Evolutionary conservation across 768 basidiomycete genomes (phyloP), one percentile per base, ranked within the genome.

Genomic region (Naganishia onofrii): DNA sequence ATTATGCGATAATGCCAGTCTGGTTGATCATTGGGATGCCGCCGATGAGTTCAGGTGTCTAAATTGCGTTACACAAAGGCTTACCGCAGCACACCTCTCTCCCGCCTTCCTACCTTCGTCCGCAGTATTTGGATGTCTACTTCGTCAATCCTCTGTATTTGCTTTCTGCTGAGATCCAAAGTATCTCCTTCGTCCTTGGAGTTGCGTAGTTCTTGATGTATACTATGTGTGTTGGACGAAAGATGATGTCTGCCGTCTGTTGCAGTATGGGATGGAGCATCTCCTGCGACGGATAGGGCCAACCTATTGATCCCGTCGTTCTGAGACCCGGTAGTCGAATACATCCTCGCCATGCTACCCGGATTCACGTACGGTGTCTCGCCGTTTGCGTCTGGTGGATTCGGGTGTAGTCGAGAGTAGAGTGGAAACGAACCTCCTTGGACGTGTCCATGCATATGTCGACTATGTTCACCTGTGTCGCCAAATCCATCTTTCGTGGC

Each of bases 1-100:
- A 80, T 99, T 99, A 79, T 90, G 86, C 19, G 89, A 88, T 31
- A 99, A 83, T 10, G 96, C 89, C 71, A 99, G 87, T 77, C 93
- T 96, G 71, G 23, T 15, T 52, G 36, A 19, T 65, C 56, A 28
- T 13, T 29, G 54, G 52, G 48, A 55, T 2, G 44, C n/a, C 21
- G 21, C 34, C 58, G 48, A 15, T 42, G 9, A 17, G 34, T 32
- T 21, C 32, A 42, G 19, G 15, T 34, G 10, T 10, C 5, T 13
- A 23, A 23, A 4, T 1, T 23, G 7, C 3, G 23, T 12, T 51
- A 26, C 12, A 51, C 23, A 7, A 10, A 21, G 19, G 71, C 77
- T 71, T 28, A 76, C 74, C 76, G 75, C 68, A 72, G 75, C 55
- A 75, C 73, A 52, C 67, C 87, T 82, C 71, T 82, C 74, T 56